A percentile compares a stretch with the other conserved stretches of the same genome.
phyloP scores from a whole-genome alignment of 2,329 filamentous ascomycete genomes.

The Phaeoacremonium minimum region DNA sequence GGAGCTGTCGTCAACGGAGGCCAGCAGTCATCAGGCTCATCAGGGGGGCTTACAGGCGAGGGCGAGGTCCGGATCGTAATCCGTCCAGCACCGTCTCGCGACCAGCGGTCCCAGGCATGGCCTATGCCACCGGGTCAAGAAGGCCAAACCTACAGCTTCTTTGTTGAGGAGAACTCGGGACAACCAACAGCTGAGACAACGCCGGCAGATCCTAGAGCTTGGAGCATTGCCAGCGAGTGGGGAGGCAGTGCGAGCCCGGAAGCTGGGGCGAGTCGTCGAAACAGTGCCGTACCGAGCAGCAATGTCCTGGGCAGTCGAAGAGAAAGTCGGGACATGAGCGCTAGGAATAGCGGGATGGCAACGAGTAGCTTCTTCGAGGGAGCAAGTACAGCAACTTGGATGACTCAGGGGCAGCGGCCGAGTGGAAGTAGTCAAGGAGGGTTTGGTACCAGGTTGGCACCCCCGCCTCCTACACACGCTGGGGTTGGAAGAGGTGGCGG shows the following conservation, averaged over 20 bases:
- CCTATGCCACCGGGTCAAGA: slow-evolving; percentile 21
- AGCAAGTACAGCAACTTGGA: not conserved
- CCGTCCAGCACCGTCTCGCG: slow-evolving; percentile 14
- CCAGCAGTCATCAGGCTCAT: not conserved
- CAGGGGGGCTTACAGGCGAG: slow-evolving; percentile 11
- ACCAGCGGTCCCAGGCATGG: slow-evolving; percentile 13
- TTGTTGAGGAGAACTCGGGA: slow-evolving; percentile 14
- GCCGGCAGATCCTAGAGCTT: slow-evolving; percentile 13
- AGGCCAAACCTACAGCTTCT: slow-evolving; percentile 17
- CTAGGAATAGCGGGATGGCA: not conserved
- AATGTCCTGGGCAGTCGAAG: slow-evolving; percentile 20
- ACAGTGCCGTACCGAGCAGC: not conserved
- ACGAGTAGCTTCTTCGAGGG: not conserved
- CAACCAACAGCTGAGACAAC: slow-evolving; percentile 8
- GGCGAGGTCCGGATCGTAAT: slow-evolving; percentile 25
- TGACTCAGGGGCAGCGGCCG: slow-evolving; percentile 1
- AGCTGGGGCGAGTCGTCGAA: not conserved
- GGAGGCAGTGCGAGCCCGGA: slow-evolving; percentile 17
- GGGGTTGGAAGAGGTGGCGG: no score
- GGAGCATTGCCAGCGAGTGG: slow-evolving; percentile 23
- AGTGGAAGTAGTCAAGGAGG: not conserved
- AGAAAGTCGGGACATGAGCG: slow-evolving; percentile 52
- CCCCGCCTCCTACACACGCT: not conserved
- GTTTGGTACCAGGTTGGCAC: not conserved
- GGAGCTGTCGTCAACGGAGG: not conserved